Evolutionary conservation across 2,329 filamentous ascomycete genomes (phyloP), one percentile per base, ranked within the genome.

Genomic region (Diaporthe longicolla): DNA sequence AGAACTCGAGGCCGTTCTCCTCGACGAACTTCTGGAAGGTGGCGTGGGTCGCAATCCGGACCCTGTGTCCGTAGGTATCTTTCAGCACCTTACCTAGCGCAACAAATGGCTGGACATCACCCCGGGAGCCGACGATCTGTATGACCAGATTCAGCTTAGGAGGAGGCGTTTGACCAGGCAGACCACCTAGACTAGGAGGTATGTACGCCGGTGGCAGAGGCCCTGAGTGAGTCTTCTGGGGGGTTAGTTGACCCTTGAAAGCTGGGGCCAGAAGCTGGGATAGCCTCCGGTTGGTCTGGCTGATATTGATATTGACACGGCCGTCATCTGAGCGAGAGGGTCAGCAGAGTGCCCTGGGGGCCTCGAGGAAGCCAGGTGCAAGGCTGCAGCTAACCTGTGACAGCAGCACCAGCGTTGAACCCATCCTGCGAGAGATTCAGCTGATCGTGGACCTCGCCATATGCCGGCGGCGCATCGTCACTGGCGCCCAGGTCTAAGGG

Each of bases 271-370:
- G 87, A 17, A 95, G 85, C 74, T 91, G 89, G 2, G 93, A 90
- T 5, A 96, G 85, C 71, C 89, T 89, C 71, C 87, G 85, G 77
- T 89, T 91, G 77, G 90, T 92, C 81, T 95, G 92, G 79, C 93
- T 91, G 83, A 97, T 94, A 76, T 91, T 92, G 84, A 97, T 95
- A 79, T 95, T 91, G 78, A 97, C 88, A 79, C 94, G 90, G 32
- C 94, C 94, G 83, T 95, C 93, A 75, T 90, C 93, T 91, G 70
- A 29, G n/a, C 26, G 78, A 54, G 19, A 57, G 40, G 13, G 37
- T 68, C 40, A 54, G 76, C 43, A 76, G 43, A 35, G 52, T 59
- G 35, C 29, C 6, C 5, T 48, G n/a, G 7, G 43, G n/a, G 13
- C 21, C 3, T 55, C 37, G 24, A 32, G 29, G 21, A 29, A 19